Base-by-base conservation (phyloP, 192 early-diverging fungal genomes). In the Linnemannia hyalina region DNA sequence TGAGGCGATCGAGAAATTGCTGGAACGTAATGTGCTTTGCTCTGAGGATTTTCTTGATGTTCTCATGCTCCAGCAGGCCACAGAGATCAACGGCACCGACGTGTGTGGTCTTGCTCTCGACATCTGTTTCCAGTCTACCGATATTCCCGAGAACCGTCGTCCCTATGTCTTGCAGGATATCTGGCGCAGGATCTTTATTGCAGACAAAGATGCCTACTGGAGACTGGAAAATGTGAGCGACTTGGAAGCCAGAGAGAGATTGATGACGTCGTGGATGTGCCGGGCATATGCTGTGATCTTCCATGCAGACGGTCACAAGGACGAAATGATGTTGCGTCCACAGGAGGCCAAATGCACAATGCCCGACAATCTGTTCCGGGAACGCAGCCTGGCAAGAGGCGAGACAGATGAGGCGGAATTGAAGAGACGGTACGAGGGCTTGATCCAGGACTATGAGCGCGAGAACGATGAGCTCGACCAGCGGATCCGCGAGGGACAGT, bases 171-270 rank as follows among this genome's bases (percentile, higher is more conserved):
- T 86, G 38, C 75, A 80, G 72, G 84, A 86, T 60, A 80, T 86
- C 15, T 86, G 84, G 84, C 78, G 84, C n/a, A 26, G 84, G n/a
- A 74, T 86, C 63, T 86, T 74, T 38, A 80, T 76, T 65, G 74
- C 75, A 0, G 74, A 55, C 13, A 47, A 80, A 40, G 70, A 80
- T 16, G 40, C 47, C 11, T 44, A 63, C 63, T 86, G 84, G 84
- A 68, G 72, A 32, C 76, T 80, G 9, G 60, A 77, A 23, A 75
- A 81, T 32, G 54, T 80, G 18, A 68, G 68, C 4, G 84, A 86
- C 9, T 38, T 47, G 36, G 84, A 86, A 46, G 84, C 78, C 11
- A 60, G 76, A 3, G 75, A 86, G 40, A 70, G 68, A 42, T 60
- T 86, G 54, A 36, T 75, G 71, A 47, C 41, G 9, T 74, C 79